Percentiles rank a stretch among this genome's conserved stretches.
phyloP scores from a whole-genome alignment of 495 filamentous ascomycete genomes.

The Aspergillus sclerotiicarbonarius region DNA sequence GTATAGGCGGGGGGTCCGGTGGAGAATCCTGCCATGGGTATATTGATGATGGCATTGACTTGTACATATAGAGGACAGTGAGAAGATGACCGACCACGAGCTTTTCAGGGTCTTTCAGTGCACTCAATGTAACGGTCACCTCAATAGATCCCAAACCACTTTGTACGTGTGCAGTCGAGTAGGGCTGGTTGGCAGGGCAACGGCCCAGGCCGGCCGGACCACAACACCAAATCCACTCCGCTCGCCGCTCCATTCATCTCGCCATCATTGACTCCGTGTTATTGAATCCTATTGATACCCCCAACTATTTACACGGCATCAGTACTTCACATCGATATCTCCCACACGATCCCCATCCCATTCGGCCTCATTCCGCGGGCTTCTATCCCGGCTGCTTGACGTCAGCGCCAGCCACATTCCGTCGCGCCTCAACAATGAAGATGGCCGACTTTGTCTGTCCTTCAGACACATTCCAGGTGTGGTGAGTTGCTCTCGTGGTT shows the following conservation, averaged over 20 bases:
- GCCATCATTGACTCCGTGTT: background rate
- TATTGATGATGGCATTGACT: constrained; percentile 55
- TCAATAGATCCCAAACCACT: too few species aligned
- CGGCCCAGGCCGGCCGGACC: background rate
- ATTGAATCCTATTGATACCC: background rate
- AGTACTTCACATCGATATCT: background rate
- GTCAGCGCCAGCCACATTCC: background rate
- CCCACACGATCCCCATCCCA: background rate
- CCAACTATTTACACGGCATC: background rate
- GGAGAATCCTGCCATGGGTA: constrained; percentile 74
- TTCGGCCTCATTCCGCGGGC: background rate
- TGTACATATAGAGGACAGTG: too few species aligned
- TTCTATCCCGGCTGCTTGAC: background rate
- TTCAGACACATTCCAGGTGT: background rate
- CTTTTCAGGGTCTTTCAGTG: too few species aligned
- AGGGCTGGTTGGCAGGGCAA: background rate
- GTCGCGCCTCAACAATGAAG: background rate
- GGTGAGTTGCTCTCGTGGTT: background rate
- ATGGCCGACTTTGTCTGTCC: constrained; percentile 9
- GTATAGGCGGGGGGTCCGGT: constrained; percentile 73
- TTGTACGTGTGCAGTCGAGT: too few species aligned
- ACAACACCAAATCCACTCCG: background rate
- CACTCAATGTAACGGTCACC: too few species aligned
- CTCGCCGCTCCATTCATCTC: background rate
- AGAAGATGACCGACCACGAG: too few species aligned